Base-by-base conservation (phyloP, 768 basidiomycete species). In the Termitomyces titanicus region DNA sequence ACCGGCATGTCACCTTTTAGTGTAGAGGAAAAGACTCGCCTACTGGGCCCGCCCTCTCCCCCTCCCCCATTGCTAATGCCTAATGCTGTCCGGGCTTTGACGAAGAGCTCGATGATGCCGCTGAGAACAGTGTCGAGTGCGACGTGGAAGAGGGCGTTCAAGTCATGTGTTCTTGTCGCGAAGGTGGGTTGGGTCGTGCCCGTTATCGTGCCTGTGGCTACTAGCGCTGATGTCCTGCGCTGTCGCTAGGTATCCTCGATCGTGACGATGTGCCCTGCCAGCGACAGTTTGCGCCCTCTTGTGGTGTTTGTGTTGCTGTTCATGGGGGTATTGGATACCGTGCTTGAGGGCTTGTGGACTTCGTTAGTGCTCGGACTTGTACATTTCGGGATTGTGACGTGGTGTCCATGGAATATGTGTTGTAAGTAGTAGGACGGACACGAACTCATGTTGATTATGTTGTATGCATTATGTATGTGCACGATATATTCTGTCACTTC, bases 101-200 rank as follows among this genome's bases (percentile, higher is more conserved):
- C 18, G n/a, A 20, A 35, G 25, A 47, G 34, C 10, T 42, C 20
- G 27, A 40, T 33, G 17, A 34, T 33, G 34, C 35, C 49, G 17
- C 22, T 57, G 20, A 42, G 13, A 38, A n/a, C n/a, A 35, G 31
- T 55, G 12, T 22, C 51, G 22, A 44, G 43, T n/a, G 55, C 20
- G 18, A 47, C 51, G 38, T 60, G 55, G 65, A 57, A 55, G 47
- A 61, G 62, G 50, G 49, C 58, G 11, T 29, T 64, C 35, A 70
- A 70, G 57, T 67, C 68, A 18, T 66, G 62, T 45, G 56, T 71
- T 8, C 59, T 71, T 35, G 55, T 65, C 22, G 51, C 59, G 31
- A 71, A 71, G 63, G 70, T 68, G 42, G 8, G 57, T 54, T 20
- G 51, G 3, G 6, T 18, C 3, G 12, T 38, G 2, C 25, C n/a